A percentile compares a stretch with the other conserved stretches of the same genome.
These are phyloP conservation scores for Saccharomycopsis guyanensis DNA, from an alignment of 805 yeast genomes.

Conservation along the genomic window DNA sequence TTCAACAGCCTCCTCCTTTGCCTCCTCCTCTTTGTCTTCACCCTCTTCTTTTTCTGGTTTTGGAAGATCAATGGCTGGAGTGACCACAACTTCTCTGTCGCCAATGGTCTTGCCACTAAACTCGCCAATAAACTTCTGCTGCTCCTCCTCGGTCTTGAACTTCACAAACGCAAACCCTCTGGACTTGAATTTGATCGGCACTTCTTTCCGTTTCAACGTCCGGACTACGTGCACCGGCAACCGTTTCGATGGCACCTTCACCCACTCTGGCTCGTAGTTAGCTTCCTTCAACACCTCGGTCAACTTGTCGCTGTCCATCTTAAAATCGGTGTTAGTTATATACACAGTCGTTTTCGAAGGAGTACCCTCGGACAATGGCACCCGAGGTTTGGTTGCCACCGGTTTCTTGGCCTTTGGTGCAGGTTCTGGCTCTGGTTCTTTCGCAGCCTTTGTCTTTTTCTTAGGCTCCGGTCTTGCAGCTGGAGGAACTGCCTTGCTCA, in stretches of 20 bases:
- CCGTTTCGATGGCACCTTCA: slow-evolving; percentile 48
- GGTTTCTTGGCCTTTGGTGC: slow-evolving; percentile 1
- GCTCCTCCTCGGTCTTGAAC: slow-evolving; percentile 52
- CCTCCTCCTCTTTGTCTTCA: slow-evolving; percentile 25
- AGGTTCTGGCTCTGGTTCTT: slow-evolving; percentile 26
- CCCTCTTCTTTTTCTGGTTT: slow-evolving; percentile 25
- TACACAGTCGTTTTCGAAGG: slow-evolving; percentile 54
- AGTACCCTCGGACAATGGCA: slow-evolving; percentile 39
- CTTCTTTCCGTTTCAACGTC: slow-evolving; percentile 38
- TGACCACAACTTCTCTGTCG: slow-evolving; percentile 60
- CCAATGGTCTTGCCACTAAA: slow-evolving; percentile 59
- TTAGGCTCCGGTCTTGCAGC: slow-evolving; percentile 17
- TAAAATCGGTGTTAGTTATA: slow-evolving; percentile 51
- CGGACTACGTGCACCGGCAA: slow-evolving; percentile 38
- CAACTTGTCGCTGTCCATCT: slow-evolving; percentile 40
- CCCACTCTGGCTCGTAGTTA: slow-evolving; percentile 43
- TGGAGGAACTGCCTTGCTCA: slow-evolving; percentile 45
- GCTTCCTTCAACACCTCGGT: slow-evolving; percentile 34
- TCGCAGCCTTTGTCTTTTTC: slow-evolving; percentile 10
- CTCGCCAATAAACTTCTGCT: slow-evolving; percentile 52
- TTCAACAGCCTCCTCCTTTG: slow-evolving; percentile 10
- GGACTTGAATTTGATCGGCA: slow-evolving; percentile 38
- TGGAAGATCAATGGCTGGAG: slow-evolving; percentile 62
- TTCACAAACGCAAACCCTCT: slow-evolving; percentile 62
- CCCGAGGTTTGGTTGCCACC: slow-evolving; percentile 15